A percentile compares a stretch with the other conserved stretches of the same genome.
phyloP scores from a whole-genome alignment of 2,329 filamentous ascomycete genomes.

The Gyromitra esculenta region DNA sequence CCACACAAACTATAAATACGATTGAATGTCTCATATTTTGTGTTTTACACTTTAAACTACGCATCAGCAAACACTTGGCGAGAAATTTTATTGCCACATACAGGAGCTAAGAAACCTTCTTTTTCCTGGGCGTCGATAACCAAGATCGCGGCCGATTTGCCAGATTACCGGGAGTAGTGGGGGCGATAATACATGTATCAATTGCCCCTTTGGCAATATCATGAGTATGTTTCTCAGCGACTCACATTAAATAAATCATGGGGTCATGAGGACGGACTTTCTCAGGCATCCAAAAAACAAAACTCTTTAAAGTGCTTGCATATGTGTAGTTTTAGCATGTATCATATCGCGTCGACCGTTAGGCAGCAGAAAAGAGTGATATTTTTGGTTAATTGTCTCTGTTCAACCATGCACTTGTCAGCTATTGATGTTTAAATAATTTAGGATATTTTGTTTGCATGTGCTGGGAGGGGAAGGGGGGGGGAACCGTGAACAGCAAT shows the following conservation, averaged over 20 bases:
- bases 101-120: constrained; percentile 1
- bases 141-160: background rate
- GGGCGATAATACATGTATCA: background rate
- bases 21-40: constrained; percentile 1
- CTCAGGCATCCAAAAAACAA: background rate
- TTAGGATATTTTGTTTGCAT: background rate
- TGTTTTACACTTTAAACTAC: constrained; percentile 2
- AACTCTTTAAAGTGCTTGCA: no score
- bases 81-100: background rate
- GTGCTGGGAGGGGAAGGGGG: background rate
- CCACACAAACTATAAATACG: constrained; percentile 4
- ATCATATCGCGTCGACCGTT: background rate
- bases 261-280: background rate
- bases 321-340: no score
- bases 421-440: background rate
- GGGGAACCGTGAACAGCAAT: background rate
- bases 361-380: background rate
- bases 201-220: background rate
- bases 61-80: background rate
- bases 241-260: background rate
- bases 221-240: background rate
- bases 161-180: background rate
- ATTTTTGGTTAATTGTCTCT: background rate
- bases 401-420: background rate
- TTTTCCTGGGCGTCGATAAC: background rate